Conservation (phyloP, 805 yeast species). For the Ogataea populi-albae region DNA sequence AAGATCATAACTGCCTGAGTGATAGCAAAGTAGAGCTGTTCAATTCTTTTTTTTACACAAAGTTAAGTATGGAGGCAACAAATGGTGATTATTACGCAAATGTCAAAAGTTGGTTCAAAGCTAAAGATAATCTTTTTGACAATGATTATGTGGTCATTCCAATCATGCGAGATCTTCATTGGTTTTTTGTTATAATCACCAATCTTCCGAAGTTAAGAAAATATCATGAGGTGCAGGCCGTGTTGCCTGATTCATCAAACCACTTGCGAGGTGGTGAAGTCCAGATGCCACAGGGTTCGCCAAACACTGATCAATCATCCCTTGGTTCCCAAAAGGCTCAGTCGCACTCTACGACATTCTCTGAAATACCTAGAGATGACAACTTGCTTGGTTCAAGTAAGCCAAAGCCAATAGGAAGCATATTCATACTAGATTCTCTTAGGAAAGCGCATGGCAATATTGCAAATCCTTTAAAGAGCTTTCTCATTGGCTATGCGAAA, state of each 20-base stretch:
- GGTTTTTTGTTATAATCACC: conserved; percentile 79
- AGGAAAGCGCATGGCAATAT: conserved; percentile 55
- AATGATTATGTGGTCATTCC: conserved; percentile 72
- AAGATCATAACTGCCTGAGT: conserved; percentile 27
- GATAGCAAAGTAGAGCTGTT: conserved; percentile 49
- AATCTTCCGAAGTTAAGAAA: conserved; percentile 39
- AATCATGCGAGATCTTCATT: conserved; percentile 75
- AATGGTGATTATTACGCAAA: conserved; percentile 48
- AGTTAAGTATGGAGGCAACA: conserved; percentile 39
- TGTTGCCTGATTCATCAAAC: not conserved
- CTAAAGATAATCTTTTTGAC: conserved; percentile 52
- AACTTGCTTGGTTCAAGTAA: conserved; percentile 7
- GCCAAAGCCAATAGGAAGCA: conserved; percentile 33
- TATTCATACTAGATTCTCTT: conserved; percentile 75
- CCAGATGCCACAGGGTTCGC: not conserved
- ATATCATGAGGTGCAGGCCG: conserved; percentile 3
- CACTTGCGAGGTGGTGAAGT: conserved; percentile 2
- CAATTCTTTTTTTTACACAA: conserved; percentile 81
- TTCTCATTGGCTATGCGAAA: conserved; percentile 64
- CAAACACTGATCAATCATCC: not conserved
- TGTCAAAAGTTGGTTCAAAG: conserved; percentile 76
- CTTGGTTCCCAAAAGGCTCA: not conserved
- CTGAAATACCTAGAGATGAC: conserved; percentile 10
- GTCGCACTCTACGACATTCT: not conserved
- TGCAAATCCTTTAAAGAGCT: conserved; percentile 50